Base-by-base conservation (phyloP, 331 rosid genomes). In the Stylosanthes scabra region DNA sequence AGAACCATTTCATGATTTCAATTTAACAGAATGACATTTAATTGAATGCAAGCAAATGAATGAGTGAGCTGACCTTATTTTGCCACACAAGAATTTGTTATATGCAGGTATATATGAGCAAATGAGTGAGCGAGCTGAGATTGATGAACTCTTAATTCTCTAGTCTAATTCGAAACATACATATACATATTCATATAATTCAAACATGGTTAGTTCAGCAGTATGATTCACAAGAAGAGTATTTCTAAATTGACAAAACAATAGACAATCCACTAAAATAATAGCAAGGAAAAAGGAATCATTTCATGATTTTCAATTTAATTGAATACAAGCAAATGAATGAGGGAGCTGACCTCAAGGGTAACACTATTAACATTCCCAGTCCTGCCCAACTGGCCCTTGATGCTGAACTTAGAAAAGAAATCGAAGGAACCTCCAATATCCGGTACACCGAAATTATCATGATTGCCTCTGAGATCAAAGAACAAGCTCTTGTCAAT, bases 391-490 rank as follows among this genome's bases (percentile, higher is more conserved):
- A 94, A 13, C 81, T 80, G 95, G 51, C 89, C 96, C 79, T 78
- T 94, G 83, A 88, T 81, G 79, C 99, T 94, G 72, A 91, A 87
- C 29, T 86, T 94, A 41, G 96, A 83, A 72, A 86, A 94, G 86
- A 85, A 94, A 85, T 94, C 97, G 63, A 78, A 86, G 49, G 96
- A 75, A 75, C 89, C 91, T 74, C 92, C 97, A 71, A 74, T 49
- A 49, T 40, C 59, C 0, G 99, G 99, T 44, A 94, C 96, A 46
- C 97, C 99, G 63, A 94, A 94, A 72, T 78, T 89, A 78, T 94
- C 99, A 77, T 89, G 99, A 74, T 94, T 91, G 39, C 97, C 99
- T 77, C 97, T 78, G 12, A 94, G 86, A 80, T 94, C 99, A 34
- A 69, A 91, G 87, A 94, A 94, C 79, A 82, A 47, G 72, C 63